Conservation (phyloP, 345 rosid species). For the Pelargonium nanum region DNA sequence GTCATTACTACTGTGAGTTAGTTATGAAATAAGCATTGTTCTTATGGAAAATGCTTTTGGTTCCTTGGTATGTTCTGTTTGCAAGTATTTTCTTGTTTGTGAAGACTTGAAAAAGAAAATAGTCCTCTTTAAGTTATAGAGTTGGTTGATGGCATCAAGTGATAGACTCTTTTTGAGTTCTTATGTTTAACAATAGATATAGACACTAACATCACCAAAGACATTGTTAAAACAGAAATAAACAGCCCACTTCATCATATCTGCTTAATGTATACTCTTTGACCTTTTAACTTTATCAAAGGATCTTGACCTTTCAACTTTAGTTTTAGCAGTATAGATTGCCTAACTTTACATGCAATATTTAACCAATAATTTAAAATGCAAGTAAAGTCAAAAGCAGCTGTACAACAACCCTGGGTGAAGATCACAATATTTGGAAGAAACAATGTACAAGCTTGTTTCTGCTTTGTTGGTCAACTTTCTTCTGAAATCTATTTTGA, state of each 20-base stretch:
- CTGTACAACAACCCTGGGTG: neutral
- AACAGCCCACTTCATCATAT: neutral
- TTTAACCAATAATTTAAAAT: neutral
- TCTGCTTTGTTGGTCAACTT: too few species aligned
- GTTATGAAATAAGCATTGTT: neutral
- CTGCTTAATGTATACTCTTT: neutral
- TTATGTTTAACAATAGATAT: too few species aligned
- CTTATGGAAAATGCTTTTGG: neutral
- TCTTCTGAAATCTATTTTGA: too few species aligned
- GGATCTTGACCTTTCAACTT: neutral
- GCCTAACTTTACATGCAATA: neutral
- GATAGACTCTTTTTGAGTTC: too few species aligned
- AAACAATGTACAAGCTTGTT: too few species aligned
- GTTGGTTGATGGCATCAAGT: too few species aligned
- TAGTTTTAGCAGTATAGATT: neutral
- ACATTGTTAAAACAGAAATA: neutral
- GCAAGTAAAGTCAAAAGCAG: neutral
- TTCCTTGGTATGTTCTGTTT: too few species aligned
- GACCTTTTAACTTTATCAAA: neutral
- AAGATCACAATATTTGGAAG: too few species aligned
- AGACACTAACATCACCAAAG: too few species aligned
- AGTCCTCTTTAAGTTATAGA: too few species aligned
- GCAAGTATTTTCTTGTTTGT: neutral
- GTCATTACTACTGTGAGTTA: too few species aligned
- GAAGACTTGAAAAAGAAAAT: neutral